These are phyloP conservation scores for Phytophthora sp. DNA, from an alignment of 352 stramenopile genomes.

Conservation along the genomic window DNA sequence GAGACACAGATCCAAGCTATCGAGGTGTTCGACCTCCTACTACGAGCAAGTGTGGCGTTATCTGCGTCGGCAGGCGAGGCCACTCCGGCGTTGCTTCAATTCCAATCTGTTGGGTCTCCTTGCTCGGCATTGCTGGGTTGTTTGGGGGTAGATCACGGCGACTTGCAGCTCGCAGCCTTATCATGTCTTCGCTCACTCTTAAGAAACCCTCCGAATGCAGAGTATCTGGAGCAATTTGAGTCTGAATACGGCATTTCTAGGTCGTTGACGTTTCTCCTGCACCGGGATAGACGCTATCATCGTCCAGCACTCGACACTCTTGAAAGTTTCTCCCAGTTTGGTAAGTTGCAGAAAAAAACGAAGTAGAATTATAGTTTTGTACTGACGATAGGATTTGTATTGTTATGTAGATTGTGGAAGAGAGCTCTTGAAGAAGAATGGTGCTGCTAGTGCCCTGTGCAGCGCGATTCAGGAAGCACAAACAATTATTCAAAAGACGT, in stretches of 20 bases:
- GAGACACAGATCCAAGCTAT: constrained; percentile 29
- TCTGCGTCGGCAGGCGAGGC: constrained; percentile 3
- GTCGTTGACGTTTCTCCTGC: constrained; percentile 35
- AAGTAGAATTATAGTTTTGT: neutral
- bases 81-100: constrained; percentile 17
- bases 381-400: neutral
- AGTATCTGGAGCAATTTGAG: constrained; percentile 45
- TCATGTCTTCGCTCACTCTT: constrained; percentile 47
- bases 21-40: constrained; percentile 28
- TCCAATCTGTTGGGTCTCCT: constrained; percentile 46
- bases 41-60: constrained; percentile 8
- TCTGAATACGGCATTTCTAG: constrained; percentile 28
- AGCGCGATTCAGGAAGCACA: constrained; percentile 32
- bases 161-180: constrained; percentile 46
- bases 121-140: constrained; percentile 42
- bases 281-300: constrained; percentile 51
- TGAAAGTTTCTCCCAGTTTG: constrained; percentile 54
- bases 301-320: constrained; percentile 48
- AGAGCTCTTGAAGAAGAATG: constrained; percentile 19
- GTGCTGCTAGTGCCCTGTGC: constrained; percentile 3
- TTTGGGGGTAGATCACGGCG: constrained; percentile 31
- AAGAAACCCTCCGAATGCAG: constrained; percentile 26
- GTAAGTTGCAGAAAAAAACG: constrained; percentile 41
- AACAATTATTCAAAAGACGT: constrained; percentile 28
- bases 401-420: constrained; percentile 26